Conservation (phyloP, 2,329 filamentous ascomycete species). For the Arthrobotrys entomopaga region DNA sequence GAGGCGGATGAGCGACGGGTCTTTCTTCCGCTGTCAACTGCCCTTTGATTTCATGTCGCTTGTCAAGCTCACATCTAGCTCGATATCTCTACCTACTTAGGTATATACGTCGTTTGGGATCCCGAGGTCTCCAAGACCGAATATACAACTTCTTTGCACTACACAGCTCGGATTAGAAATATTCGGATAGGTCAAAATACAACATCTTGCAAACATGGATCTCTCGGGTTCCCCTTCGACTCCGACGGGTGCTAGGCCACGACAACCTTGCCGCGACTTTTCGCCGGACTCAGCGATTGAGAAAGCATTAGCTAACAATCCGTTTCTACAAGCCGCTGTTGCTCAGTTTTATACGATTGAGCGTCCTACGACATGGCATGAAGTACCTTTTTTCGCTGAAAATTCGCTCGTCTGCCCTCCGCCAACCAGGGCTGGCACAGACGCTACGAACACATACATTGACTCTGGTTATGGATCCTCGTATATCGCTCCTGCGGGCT, state of each 20-base stretch:
- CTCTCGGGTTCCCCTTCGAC: no score
- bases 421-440: background rate
- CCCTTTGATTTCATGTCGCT: no score
- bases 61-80: no score
- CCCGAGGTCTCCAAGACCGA: no score
- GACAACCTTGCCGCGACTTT: background rate
- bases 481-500: background rate
- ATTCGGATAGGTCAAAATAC: no score
- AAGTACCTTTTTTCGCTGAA: background rate
- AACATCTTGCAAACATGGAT: no score
- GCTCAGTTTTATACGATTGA: slow-evolving; percentile 12
- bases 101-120: no score
- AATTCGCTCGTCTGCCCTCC: slow-evolving; percentile 7
- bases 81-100: no score
- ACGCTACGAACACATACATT: background rate
- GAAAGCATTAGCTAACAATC: background rate
- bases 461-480: slow-evolving; percentile 9
- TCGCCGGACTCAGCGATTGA: background rate
- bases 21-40: no score
- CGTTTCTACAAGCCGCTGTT: background rate
- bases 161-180: no score
- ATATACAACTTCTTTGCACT: no score
- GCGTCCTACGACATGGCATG: background rate
- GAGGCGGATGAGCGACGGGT: no score
- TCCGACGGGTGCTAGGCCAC: background rate